A percentile compares a stretch with the other conserved stretches of the same genome.
phyloP scores from a whole-genome alignment of 352 stramenopile species.

The Phytophthora tentaculata region DNA sequence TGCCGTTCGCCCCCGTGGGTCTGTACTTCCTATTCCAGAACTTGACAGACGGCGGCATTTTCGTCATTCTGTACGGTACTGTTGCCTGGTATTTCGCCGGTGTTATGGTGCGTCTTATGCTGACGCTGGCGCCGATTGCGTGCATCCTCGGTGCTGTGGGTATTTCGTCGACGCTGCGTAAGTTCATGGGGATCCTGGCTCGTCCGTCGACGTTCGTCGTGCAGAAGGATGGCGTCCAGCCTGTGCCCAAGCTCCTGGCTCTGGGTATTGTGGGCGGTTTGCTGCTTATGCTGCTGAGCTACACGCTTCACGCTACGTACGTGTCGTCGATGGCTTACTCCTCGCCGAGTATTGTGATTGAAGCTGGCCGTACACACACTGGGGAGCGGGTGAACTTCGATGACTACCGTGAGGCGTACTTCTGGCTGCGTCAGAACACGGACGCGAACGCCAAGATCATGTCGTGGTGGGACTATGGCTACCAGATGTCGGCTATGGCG shows the following conservation, averaged over 20 bases:
- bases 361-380: conserved; percentile 69
- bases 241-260: conserved; percentile 64
- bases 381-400: conserved; percentile 93
- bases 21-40: conserved; percentile 92
- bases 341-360: conserved; percentile 93
- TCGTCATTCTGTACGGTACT: conserved; percentile 94
- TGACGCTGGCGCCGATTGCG: conserved; percentile 92
- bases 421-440: conserved; percentile 92
- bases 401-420: conserved; percentile 97
- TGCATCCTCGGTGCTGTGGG: conserved; percentile 91
- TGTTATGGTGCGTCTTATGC: conserved; percentile 94
- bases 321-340: conserved; percentile 93
- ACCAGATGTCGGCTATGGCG: conserved; percentile 93
- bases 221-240: conserved; percentile 62
- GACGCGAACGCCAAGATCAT: conserved; percentile 88
- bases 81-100: conserved; percentile 94
- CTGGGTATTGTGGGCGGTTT: conserved; percentile 66
- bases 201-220: conserved; percentile 60
- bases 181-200: conserved; percentile 77
- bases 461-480: conserved; percentile 93
- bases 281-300: conserved; percentile 84
- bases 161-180: conserved; percentile 81
- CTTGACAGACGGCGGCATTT: conserved; percentile 90
- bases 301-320: conserved; percentile 89
- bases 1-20: conserved; percentile 91